Conservation (phyloP, 1,284 basidiomycete species). For the Malassezia dermatis region DNA sequence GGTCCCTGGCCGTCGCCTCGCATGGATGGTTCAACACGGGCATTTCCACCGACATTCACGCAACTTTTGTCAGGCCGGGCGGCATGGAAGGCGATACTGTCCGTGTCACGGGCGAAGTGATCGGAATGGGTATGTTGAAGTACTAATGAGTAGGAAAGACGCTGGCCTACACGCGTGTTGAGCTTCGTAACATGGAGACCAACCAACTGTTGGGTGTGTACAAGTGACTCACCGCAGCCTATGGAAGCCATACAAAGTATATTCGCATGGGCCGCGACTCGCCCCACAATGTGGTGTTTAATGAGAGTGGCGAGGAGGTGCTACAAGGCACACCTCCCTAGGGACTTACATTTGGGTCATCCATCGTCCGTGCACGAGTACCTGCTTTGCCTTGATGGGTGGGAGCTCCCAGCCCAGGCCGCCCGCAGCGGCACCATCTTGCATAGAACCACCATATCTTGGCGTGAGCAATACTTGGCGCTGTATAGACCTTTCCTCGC, state of each 20-base stretch:
- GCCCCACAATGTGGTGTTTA: constrained; percentile 69
- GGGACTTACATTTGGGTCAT: constrained; percentile 22
- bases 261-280: constrained; percentile 64
- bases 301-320: constrained; percentile 63
- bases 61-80: constrained; percentile 66
- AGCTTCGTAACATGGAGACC: constrained; percentile 31
- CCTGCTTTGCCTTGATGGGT: constrained; percentile 34
- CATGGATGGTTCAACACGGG: constrained; percentile 74
- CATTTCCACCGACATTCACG: constrained; percentile 74
- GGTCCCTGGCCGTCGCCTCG: constrained; percentile 68
- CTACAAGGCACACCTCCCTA: constrained; percentile 54
- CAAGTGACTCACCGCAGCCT: constrained; percentile 13
- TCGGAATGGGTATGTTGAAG: constrained; percentile 23
- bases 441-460: constrained; percentile 36
- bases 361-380: constrained; percentile 36
- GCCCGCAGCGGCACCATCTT: constrained; percentile 23
- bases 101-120: constrained; percentile 22
- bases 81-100: constrained; percentile 49
- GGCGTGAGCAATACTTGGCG: constrained; percentile 35
- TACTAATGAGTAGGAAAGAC: constrained; percentile 24
- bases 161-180: constrained; percentile 38
- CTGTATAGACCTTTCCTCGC: constrained; percentile 4
- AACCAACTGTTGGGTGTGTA: constrained; percentile 22
- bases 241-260: constrained; percentile 65
- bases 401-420: constrained; percentile 42